Evolutionary conservation across 441 rosid species (phyloP).

Genomic region (Populus trichocarpa): DNA sequence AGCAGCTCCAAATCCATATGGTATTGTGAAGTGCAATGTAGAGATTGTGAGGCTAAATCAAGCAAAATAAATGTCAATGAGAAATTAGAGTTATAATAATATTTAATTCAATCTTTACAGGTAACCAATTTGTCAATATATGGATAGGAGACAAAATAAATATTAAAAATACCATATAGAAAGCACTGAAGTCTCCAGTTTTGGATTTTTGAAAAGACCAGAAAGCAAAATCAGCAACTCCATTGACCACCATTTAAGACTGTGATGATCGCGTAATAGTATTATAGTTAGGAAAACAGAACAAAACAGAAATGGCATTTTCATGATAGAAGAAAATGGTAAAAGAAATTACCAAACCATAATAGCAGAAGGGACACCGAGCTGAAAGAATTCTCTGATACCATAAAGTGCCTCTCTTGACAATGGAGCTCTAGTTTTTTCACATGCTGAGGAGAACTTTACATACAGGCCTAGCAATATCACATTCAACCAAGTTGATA

Average conservation of each 20-base stretch:
- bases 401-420: conserved; percentile 28
- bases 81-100: not conserved
- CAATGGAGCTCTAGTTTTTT: conserved; percentile 26
- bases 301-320: too few species aligned
- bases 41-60: conserved; percentile 50
- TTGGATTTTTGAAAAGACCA: conserved; percentile 49
- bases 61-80: not conserved
- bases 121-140: not conserved
- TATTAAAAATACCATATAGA: conserved; percentile 41
- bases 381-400: conserved; percentile 35
- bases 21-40: conserved; percentile 47
- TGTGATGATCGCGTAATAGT: conserved; percentile 1
- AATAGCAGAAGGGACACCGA: conserved; percentile 53
- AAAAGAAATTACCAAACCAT: conserved; percentile 44
- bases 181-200: conserved; percentile 61
- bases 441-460: conserved; percentile 35
- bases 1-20: conserved; percentile 57
- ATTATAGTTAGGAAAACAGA: not conserved
- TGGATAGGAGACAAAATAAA: not conserved
- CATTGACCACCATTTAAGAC: conserved; percentile 70
- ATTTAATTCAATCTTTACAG: not conserved
- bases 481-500: conserved; percentile 54
- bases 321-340: not conserved
- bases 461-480: conserved; percentile 39
- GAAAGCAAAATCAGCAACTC: conserved; percentile 45